Base-by-base conservation (phyloP, 2,329 filamentous ascomycete genomes). In the Sporothrix protearum region DNA sequence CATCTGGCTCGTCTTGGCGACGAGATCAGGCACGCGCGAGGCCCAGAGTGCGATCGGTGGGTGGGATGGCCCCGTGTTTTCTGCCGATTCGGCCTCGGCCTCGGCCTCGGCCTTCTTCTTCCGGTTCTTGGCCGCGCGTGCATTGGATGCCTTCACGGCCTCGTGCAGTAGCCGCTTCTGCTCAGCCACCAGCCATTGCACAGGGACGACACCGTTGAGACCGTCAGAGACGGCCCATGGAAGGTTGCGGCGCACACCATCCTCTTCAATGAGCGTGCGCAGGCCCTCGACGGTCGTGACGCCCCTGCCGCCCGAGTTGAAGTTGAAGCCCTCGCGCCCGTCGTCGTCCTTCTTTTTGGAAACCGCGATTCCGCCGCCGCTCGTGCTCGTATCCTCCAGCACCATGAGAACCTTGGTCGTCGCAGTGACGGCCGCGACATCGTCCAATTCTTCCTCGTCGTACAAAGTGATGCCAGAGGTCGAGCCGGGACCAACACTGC, bases 181-280 rank as follows among this genome's bases (percentile, higher is more conserved):
- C 69, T 75, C 73, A 6, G 68, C 68, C 12, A 72, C 72, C 8
- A 76, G 63, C 75, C 75, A 74, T 14, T 68, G 69, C n/a, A 76
- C 75, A 2, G 76, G 73, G n/a, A 77, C 75, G 16, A 76, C 72
- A 39, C 72, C 73, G 45, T 74, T 74, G 2, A 75, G 68, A 8
- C 73, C 73, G 45, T 71, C 69, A 3, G 72, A 70, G 16, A 76
- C 70, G 59, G 76, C 76, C 83, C 83, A 83, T 7, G 80, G 74
- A 69, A 83, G 77, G 69, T 81, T 81, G 68, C 84, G 81, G 36
- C 78, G 77, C 5, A 68, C 68, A n/a, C 82, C 83, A 76, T 87
- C 85, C 12, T 79, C 78, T 4, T 76, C 76, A 66, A 87, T 80
- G 49, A 81, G 80, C 36, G 73, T 75, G 57, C 77, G 79, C 51